Conservation (phyloP, 768 basidiomycete species). For the Kwoniella sp. region DNA sequence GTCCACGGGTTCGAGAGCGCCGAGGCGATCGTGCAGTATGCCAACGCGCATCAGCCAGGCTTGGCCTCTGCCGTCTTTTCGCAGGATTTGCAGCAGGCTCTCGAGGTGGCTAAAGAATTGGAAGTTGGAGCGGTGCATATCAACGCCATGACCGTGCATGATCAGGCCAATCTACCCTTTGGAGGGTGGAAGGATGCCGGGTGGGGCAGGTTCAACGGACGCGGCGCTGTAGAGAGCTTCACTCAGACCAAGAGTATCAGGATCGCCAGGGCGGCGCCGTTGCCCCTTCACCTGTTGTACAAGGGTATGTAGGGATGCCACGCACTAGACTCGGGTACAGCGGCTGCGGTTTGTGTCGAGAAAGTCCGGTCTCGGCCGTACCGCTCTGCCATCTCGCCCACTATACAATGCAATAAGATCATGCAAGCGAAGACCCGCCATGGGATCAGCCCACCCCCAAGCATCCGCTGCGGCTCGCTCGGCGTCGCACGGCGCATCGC, state of each 20-base stretch:
- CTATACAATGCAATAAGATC: too few relatives aligned
- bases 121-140: conserved; percentile 58
- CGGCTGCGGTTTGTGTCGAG: too few relatives aligned
- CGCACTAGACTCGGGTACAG: too few relatives aligned
- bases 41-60: conserved; percentile 59
- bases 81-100: conserved; percentile 53
- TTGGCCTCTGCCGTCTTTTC: conserved; percentile 59
- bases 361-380: too few relatives aligned
- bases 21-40: conserved; percentile 51
- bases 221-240: conserved; percentile 44
- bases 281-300: conserved; percentile 19
- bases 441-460: too few relatives aligned
- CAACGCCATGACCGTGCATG: conserved; percentile 53
- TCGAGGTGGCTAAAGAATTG: conserved; percentile 55
- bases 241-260: conserved; percentile 42
- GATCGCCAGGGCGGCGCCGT: background rate
- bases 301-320: conserved; percentile 7
- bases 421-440: too few relatives aligned
- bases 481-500: too few relatives aligned
- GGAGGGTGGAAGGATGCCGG: conserved; percentile 46
- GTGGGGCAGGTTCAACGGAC: conserved; percentile 49
- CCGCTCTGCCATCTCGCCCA: too few relatives aligned
- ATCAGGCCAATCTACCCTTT: conserved; percentile 45
- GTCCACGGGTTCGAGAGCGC: conserved; percentile 45
- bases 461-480: too few relatives aligned